Conservation (phyloP, 495 filamentous ascomycete genomes). For the Neurospora sp. region DNA sequence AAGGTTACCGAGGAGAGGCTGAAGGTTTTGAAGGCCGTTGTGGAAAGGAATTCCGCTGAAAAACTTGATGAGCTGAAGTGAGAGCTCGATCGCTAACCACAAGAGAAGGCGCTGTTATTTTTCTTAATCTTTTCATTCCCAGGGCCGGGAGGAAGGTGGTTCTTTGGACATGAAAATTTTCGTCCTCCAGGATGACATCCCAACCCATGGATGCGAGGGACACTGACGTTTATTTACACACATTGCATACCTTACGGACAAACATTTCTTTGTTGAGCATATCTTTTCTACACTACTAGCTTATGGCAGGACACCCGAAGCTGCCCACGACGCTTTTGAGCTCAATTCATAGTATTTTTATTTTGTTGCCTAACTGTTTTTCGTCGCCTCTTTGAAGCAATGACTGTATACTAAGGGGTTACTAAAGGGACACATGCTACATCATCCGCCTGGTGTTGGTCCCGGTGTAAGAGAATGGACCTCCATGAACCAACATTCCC, state of each 20-base stretch:
- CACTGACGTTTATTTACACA: not conserved
- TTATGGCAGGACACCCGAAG: not conserved
- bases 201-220: not conserved
- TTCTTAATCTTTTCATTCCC: not conserved
- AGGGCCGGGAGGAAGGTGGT: not conserved
- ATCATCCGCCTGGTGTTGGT: not conserved
- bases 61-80: not conserved
- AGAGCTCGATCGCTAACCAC: not conserved
- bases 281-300: not conserved
- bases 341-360: not conserved
- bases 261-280: not conserved
- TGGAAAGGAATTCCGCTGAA: constrained; percentile 39
- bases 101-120: not conserved
- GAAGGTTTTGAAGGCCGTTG: constrained; percentile 59
- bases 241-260: not conserved
- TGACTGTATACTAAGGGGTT: not conserved
- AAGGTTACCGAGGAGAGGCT: constrained; percentile 75
- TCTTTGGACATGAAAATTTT: not conserved
- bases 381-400: not conserved
- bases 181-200: not conserved
- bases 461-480: no score
- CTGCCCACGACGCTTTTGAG: not conserved
- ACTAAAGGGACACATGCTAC: not conserved
- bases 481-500: no score
- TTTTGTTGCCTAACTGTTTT: not conserved